phyloP scores from a whole-genome alignment of 306 rosid genomes.

The Sechiopsis laciniata region DNA sequence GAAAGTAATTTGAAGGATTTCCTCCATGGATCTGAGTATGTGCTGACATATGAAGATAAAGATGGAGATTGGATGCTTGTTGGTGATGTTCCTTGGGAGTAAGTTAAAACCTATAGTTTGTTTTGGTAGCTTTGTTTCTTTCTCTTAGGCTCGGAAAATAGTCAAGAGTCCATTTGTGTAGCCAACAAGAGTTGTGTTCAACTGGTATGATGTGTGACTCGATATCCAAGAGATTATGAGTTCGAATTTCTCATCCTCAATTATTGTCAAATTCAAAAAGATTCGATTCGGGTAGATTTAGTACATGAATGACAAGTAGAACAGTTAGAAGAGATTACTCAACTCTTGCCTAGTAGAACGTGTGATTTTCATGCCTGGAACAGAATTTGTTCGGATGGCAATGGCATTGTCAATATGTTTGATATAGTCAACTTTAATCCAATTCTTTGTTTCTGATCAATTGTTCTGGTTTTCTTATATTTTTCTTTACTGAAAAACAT shows the following conservation, averaged over 20 bases:
- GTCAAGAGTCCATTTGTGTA: neutral
- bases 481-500: neutral
- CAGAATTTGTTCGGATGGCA: neutral
- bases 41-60: conserved; percentile 83
- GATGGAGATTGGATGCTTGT: conserved; percentile 99
- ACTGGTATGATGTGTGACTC: too few relatives aligned
- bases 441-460: conserved; percentile 2
- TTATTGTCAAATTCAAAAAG: too few relatives aligned
- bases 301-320: conserved; percentile 4
- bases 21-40: conserved; percentile 76
- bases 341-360: conserved; percentile 1
- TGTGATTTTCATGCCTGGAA: neutral
- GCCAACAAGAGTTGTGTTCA: too few relatives aligned
- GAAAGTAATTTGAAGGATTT: conserved; percentile 80
- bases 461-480: neutral
- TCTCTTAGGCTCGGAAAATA: neutral
- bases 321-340: neutral
- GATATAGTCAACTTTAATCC: neutral
- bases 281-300: too few relatives aligned
- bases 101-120: conserved; percentile 23
- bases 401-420: neutral
- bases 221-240: too few relatives aligned
- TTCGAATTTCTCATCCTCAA: too few relatives aligned
- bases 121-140: neutral
- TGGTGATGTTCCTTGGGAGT: conserved; percentile 98